Conservation (phyloP, 768 basidiomycete species). For the Lactarius quietus region DNA sequence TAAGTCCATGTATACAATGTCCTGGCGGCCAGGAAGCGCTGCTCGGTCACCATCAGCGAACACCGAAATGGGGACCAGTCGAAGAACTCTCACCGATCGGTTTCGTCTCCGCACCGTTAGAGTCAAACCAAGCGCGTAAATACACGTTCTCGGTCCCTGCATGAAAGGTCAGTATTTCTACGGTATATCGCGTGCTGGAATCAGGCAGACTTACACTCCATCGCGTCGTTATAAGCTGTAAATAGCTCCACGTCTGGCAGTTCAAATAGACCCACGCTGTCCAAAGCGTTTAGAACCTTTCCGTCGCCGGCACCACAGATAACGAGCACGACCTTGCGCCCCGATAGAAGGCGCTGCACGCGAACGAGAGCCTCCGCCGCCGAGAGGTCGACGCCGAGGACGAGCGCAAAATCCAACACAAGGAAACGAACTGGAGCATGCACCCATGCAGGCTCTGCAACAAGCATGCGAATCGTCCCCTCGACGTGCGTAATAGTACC, state of each 20-base stretch:
- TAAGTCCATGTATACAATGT: conserved; percentile 12
- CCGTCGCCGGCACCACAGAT: conserved; percentile 76
- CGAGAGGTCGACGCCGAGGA: conserved; percentile 90
- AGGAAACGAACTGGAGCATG: conserved; percentile 83
- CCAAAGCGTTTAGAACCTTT: conserved; percentile 65
- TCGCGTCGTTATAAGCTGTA: conserved; percentile 76
- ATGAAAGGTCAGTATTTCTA: background rate
- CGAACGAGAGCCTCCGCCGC: conserved; percentile 94
- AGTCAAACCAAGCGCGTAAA: conserved; percentile 71
- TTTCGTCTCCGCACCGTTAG: conserved; percentile 53
- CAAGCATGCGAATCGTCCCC: conserved; percentile 71
- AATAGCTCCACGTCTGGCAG: conserved; percentile 79
- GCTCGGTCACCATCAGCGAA: background rate
- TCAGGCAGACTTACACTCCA: conserved; percentile 71
- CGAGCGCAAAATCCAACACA: conserved; percentile 81
- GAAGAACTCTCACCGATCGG: conserved; percentile 40
- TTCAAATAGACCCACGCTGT: conserved; percentile 77
- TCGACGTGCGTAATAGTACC: conserved; percentile 92
- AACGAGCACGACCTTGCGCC: conserved; percentile 77
- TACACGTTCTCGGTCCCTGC: conserved; percentile 96
- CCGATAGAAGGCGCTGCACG: conserved; percentile 74
- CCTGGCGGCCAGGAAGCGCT: conserved; percentile 25
- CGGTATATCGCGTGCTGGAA: no score
- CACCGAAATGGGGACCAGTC: conserved; percentile 3
- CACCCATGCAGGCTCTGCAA: conserved; percentile 69